phyloP scores from a whole-genome alignment of 148 eudicot species.

The Beta vulgaris region DNA sequence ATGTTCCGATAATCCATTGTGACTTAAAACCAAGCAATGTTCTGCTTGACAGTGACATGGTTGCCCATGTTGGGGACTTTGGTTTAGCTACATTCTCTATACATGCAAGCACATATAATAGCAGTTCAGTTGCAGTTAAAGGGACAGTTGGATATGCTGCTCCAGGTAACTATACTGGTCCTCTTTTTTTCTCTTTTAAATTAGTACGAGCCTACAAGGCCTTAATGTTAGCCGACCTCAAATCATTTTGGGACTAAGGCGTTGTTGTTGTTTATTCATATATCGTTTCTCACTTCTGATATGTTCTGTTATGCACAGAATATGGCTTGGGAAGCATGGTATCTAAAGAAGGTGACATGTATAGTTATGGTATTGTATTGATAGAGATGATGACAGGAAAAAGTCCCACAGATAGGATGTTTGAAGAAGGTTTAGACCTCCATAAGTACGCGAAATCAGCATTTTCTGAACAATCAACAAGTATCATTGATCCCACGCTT shows the following conservation, averaged over 20 bases:
- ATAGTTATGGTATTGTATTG: slow-evolving; percentile 4
- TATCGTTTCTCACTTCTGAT: neutral
- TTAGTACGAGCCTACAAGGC: neutral
- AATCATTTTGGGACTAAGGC: no score
- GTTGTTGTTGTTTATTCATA: neutral
- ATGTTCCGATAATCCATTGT: slow-evolving; percentile 25
- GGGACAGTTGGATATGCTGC: slow-evolving; percentile 32
- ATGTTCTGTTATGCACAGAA: neutral
- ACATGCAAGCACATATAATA: neutral
- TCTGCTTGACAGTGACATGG: no score
- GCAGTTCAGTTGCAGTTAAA: slow-evolving; percentile 24
- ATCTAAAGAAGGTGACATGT: neutral
- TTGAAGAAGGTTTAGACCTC: neutral
- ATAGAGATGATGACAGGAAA: slow-evolving; percentile 5
- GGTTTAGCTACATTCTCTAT: slow-evolving; percentile 18
- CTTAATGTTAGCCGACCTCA: neutral
- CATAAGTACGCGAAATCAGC: slow-evolving; percentile 13
- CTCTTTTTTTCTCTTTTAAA: neutral
- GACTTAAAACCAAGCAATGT: no score
- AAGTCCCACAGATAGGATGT: neutral
- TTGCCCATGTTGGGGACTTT: no score
- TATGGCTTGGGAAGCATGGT: slow-evolving; percentile 1
- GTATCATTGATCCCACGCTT: slow-evolving; percentile 17
- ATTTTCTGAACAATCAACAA: neutral
- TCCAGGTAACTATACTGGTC: slow-evolving; percentile 12